Evolutionary conservation across 495 filamentous ascomycete species (phyloP).

Genomic region (Hyaloscypha hepaticicola): DNA sequence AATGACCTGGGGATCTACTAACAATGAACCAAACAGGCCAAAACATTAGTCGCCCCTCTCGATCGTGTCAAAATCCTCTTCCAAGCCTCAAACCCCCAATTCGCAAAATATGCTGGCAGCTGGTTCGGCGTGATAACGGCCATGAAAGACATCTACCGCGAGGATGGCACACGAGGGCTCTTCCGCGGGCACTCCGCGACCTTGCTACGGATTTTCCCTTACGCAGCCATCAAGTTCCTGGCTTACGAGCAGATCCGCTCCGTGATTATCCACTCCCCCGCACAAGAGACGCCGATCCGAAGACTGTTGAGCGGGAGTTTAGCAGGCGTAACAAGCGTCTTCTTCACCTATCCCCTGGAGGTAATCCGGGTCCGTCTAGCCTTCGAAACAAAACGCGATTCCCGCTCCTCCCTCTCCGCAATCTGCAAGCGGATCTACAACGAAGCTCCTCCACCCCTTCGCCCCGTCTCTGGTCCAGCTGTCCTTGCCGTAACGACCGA

Average conservation of each 20-base stretch:
- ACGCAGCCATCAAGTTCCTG: constrained; percentile 95
- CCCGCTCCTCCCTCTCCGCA: constrained; percentile 60
- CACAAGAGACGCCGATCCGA: constrained; percentile 77
- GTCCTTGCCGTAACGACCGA: constrained; percentile 8
- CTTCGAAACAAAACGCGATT: constrained; percentile 78
- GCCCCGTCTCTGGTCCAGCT: background rate
- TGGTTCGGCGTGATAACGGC: constrained; percentile 79
- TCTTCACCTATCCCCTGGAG: constrained; percentile 93
- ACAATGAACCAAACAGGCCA: constrained; percentile 58
- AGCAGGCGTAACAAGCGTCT: constrained; percentile 86
- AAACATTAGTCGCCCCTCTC: constrained; percentile 92
- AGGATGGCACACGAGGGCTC: constrained; percentile 72
- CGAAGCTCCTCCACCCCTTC: constrained; percentile 50
- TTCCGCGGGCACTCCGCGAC: constrained; percentile 95
- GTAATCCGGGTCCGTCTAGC: constrained; percentile 89
- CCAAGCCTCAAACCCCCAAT: constrained; percentile 91
- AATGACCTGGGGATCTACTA: constrained; percentile 3
- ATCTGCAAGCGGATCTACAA: constrained; percentile 84
- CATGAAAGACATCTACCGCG: constrained; percentile 75
- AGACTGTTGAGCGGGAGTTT: constrained; percentile 75
- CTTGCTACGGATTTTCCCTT: constrained; percentile 91
- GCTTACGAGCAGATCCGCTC: constrained; percentile 94
- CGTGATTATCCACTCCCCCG: constrained; percentile 62
- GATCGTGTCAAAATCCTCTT: constrained; percentile 99
- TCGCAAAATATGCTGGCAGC: constrained; percentile 83